Conservation (phyloP, 2,329 filamentous ascomycete genomes). For the Xylaria digitata region DNA sequence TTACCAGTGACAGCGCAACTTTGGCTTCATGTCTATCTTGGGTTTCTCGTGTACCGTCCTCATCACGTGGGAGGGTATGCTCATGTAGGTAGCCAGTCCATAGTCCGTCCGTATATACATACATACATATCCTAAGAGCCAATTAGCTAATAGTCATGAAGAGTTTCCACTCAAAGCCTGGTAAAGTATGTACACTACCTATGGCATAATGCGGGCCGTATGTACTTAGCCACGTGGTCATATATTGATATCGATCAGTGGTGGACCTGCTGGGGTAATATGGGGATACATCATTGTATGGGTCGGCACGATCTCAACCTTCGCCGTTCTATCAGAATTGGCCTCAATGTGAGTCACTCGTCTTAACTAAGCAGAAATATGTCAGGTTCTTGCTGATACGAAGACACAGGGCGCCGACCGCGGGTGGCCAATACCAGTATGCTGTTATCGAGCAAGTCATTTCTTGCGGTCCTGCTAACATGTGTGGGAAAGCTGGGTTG, state of each 20-base stretch:
- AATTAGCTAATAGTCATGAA: not conserved
- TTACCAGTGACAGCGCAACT: not conserved
- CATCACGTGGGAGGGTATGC: not conserved
- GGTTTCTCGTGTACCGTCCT: not conserved
- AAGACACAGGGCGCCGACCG: not conserved
- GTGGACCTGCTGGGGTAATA: slow-evolving; percentile 33
- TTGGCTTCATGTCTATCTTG: not conserved
- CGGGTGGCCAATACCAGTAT: slow-evolving; percentile 4
- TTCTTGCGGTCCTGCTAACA: not conserved
- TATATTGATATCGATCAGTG: slow-evolving; percentile 5
- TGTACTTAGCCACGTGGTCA: not conserved
- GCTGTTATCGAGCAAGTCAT: not conserved
- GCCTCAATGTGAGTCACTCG: slow-evolving; percentile 21
- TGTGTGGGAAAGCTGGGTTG: slow-evolving; percentile 21
- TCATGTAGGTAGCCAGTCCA: not conserved
- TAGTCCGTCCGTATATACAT: not conserved
- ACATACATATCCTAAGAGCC: not conserved
- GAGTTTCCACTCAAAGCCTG: not conserved
- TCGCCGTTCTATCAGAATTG: slow-evolving; percentile 22
- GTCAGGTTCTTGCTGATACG: not conserved
- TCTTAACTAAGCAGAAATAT: not conserved
- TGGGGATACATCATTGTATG: slow-evolving; percentile 29
- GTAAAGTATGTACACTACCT: not conserved
- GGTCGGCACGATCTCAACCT: slow-evolving; percentile 24
- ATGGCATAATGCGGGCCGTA: too few species aligned